Evolutionary conservation across 768 basidiomycete genomes (phyloP).

Genomic region (Termitomyces sp.): DNA sequence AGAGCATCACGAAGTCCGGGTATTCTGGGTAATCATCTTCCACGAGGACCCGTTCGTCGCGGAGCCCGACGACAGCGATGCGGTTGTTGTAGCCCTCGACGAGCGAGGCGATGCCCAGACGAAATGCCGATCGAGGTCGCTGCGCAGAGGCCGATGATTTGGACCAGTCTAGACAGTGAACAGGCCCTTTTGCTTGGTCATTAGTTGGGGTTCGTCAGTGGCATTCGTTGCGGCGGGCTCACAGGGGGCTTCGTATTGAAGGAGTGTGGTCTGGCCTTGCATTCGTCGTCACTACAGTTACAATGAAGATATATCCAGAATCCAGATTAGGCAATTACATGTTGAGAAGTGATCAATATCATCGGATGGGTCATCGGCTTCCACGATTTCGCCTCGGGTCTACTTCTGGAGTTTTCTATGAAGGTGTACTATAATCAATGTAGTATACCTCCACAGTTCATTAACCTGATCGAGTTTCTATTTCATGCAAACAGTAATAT

Average conservation of each 20-base stretch:
- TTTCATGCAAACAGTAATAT: too few species aligned
- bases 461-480: too few species aligned
- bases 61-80: slow-evolving; percentile 72
- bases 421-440: too few species aligned
- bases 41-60: slow-evolving; percentile 83
- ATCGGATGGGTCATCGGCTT: too few species aligned
- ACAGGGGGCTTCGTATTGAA: slow-evolving; percentile 87
- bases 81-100: slow-evolving; percentile 79
- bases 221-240: slow-evolving; percentile 25
- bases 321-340: slow-evolving; percentile 7
- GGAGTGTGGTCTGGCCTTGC: slow-evolving; percentile 58
- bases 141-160: slow-evolving; percentile 73
- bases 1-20: slow-evolving; percentile 82
- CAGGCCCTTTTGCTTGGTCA: slow-evolving; percentile 55
- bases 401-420: too few species aligned
- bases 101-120: slow-evolving; percentile 82
- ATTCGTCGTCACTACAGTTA: slow-evolving; percentile 34
- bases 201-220: slow-evolving; percentile 3
- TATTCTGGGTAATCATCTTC: slow-evolving; percentile 81
- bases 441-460: too few species aligned
- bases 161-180: slow-evolving; percentile 85
- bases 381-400: too few species aligned
- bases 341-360: too few species aligned
- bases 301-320: neutral
- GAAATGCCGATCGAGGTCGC: slow-evolving; percentile 73